These are phyloP conservation scores for Auriculariales sp. DNA, from an alignment of 768 basidiomycete species.

Conservation along the genomic window DNA sequence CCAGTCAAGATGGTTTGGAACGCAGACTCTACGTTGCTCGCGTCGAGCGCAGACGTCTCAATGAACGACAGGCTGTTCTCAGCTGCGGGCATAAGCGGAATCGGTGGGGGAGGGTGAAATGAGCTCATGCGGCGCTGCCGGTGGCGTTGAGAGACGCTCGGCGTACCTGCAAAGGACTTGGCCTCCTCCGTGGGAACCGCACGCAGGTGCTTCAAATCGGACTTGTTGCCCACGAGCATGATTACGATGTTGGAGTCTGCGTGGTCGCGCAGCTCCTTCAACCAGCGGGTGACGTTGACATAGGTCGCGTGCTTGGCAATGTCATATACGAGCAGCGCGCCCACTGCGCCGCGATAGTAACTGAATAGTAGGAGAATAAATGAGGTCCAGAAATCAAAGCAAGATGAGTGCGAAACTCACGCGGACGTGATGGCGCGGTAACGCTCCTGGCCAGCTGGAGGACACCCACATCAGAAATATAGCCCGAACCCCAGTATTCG, in stretches of 20 bases:
- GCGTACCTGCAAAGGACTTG: conserved; percentile 28
- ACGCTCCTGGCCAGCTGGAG: conserved; percentile 30
- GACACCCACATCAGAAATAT: too few relatives aligned
- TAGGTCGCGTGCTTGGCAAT: conserved; percentile 27
- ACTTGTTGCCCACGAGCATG: conserved; percentile 33
- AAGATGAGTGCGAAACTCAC: conserved; percentile 10
- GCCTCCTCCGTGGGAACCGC: conserved; percentile 35
- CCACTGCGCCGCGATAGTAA: conserved; percentile 31
- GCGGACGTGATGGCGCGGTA: conserved; percentile 37
- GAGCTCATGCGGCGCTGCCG: neutral
- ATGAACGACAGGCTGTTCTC: conserved; percentile 27
- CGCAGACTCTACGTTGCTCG: conserved; percentile 31
- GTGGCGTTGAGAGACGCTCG: neutral
- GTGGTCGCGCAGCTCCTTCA: conserved; percentile 37
- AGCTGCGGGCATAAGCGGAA: conserved; percentile 9
- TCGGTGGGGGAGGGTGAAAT: neutral
- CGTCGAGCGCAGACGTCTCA: conserved; percentile 35
- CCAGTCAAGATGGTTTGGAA: conserved; percentile 36
- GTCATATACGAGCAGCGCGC: conserved; percentile 21
- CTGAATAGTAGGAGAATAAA: conserved; percentile 6
- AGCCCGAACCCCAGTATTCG: neutral
- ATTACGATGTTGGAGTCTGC: conserved; percentile 26
- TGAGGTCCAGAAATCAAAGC: neutral
- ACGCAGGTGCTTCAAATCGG: conserved; percentile 31
- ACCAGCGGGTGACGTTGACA: conserved; percentile 33